phyloP scores from a whole-genome alignment of 139 green algal species.

The Yamagishiella unicocca region DNA sequence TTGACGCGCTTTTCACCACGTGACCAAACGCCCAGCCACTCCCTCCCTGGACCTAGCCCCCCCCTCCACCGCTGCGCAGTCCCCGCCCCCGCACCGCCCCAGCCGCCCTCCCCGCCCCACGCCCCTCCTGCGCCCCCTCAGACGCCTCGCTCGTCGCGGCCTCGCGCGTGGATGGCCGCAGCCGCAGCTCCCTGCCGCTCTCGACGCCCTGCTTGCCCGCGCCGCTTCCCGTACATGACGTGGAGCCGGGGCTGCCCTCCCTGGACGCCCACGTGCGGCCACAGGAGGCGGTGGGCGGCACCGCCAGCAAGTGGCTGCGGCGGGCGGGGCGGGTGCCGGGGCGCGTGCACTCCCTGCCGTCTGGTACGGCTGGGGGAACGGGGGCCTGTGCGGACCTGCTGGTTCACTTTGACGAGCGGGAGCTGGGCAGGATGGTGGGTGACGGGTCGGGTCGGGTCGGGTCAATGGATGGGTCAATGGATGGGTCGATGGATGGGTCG shows the following conservation, averaged over 20 bases:
- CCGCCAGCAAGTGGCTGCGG: slow-evolving; percentile 46
- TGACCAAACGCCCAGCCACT: too few species aligned
- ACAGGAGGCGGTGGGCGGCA: background rate
- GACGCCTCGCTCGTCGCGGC: background rate
- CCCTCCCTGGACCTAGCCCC: background rate
- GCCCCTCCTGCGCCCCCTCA: background rate
- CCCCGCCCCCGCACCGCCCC: background rate
- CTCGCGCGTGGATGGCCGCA: slow-evolving; percentile 35
- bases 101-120: background rate
- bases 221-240: slow-evolving; percentile 18
- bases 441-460: too few species aligned
- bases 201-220: background rate
- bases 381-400: slow-evolving; percentile 15
- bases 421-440: slow-evolving; percentile 27
- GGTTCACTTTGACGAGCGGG: slow-evolving; percentile 28
- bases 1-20: too few species aligned
- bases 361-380: background rate
- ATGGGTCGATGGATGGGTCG: background rate
- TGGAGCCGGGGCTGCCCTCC: slow-evolving; percentile 32
- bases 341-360: slow-evolving; percentile 30
- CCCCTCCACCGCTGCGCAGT: background rate
- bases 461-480: background rate
- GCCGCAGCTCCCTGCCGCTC: slow-evolving; percentile 4
- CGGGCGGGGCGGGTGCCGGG: slow-evolving; percentile 16
- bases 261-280: slow-evolving; percentile 41